Evolutionary conservation across 2,329 filamentous ascomycete genomes (phyloP).

Genomic region (Colletotrichum lini): DNA sequence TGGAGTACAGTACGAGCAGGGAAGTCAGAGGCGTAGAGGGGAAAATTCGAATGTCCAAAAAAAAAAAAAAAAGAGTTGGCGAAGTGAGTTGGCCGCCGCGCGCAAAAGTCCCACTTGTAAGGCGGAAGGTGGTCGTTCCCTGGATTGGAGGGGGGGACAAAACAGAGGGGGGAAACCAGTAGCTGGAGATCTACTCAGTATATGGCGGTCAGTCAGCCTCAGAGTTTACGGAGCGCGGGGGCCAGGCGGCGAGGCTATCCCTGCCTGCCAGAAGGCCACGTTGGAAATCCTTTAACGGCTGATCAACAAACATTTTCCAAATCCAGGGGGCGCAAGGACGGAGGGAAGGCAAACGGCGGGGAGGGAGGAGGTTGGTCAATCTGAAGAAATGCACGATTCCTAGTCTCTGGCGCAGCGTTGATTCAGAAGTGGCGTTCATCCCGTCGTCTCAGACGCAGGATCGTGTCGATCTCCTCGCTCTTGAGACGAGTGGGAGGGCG

Average conservation of each 20-base stretch:
- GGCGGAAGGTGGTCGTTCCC: constrained; percentile 2
- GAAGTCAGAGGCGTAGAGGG: not conserved
- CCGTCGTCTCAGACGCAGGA: constrained; percentile 1
- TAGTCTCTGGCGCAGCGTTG: not conserved
- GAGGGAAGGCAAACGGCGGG: not conserved
- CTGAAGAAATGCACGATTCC: constrained; percentile 35
- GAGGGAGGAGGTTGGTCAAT: constrained; percentile 5
- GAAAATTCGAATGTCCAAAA: not conserved
- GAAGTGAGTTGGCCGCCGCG: constrained; percentile 15
- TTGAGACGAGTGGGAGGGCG: not conserved
- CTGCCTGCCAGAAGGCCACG: constrained; percentile 42
- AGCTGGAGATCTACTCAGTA: constrained; percentile 35
- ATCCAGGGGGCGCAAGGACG: not conserved
- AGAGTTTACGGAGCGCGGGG: constrained; percentile 18
- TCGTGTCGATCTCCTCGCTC: constrained; percentile 29
- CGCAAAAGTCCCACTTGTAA: constrained; percentile 32
- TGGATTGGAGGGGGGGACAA: not conserved
- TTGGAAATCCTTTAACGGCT: constrained; percentile 28
- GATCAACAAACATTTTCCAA: constrained; percentile 35
- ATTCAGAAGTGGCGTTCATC: constrained; percentile 5
- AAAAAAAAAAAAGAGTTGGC: constrained; percentile 30
- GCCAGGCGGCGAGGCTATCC: constrained; percentile 42
- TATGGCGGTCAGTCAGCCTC: constrained; percentile 45
- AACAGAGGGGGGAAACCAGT: not conserved
- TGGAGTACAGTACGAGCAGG: constrained; percentile 9